These are phyloP conservation scores for Phaeosphaeriaceae sp. DNA, from an alignment of 2,329 filamentous ascomycete species.

Conservation along the genomic window DNA sequence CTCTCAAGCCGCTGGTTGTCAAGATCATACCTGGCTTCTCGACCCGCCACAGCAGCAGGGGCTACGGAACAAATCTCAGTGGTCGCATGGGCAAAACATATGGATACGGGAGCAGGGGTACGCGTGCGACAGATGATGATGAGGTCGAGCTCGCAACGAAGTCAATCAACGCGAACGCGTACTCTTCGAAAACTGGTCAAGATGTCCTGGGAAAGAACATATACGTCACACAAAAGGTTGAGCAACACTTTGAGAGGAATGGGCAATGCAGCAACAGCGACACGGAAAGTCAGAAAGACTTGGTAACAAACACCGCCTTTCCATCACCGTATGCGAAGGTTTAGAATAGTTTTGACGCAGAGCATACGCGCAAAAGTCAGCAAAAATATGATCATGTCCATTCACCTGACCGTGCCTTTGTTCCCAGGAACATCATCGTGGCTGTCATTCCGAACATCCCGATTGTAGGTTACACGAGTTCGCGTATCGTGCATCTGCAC, in stretches of 20 bases:
- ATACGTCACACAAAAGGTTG: slow-evolving; percentile 19
- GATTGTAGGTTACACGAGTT: not conserved
- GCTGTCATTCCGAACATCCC: not conserved
- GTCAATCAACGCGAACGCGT: slow-evolving; percentile 9
- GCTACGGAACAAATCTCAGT: slow-evolving; percentile 12
- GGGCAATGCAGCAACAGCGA: slow-evolving; percentile 8
- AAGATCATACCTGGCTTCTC: slow-evolving; percentile 31
- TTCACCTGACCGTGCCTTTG: not conserved
- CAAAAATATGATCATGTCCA: not conserved
- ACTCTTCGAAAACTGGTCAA: slow-evolving; percentile 14
- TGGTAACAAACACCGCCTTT: slow-evolving; percentile 5
- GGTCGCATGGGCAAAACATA: slow-evolving; percentile 5
- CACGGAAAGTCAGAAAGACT: slow-evolving; percentile 19
- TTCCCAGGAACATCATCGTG: not conserved
- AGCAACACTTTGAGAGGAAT: slow-evolving; percentile 16
- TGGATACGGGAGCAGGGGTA: slow-evolving; percentile 8
- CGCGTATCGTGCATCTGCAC: not conserved
- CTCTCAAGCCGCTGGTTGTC: slow-evolving; percentile 38
- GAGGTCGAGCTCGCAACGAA: slow-evolving; percentile 20
- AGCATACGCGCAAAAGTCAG: not conserved
- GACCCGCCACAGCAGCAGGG: slow-evolving; percentile 13
- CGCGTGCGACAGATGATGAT: slow-evolving; percentile 9
- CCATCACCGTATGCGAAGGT: not conserved
- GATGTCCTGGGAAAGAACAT: slow-evolving; percentile 16
- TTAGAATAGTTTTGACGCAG: not conserved